Base-by-base conservation (phyloP, 2,329 filamentous ascomycete genomes). In the Scedosporium apiospermum region DNA sequence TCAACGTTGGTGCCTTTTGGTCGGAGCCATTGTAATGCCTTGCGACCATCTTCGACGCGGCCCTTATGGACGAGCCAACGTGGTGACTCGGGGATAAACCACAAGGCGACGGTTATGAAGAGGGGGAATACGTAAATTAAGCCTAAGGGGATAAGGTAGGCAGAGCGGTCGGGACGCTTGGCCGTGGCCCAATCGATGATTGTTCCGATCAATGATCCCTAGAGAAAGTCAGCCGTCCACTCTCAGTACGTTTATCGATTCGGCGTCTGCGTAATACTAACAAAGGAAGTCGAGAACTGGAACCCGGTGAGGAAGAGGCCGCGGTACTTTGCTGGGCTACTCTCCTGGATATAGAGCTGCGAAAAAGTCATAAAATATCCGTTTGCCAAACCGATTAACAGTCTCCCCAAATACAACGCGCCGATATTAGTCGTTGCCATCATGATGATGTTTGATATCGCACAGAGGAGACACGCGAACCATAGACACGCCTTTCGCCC, bases 281-380 rank as follows among this genome's bases (percentile, higher is more conserved):
- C 61, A 18, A 62, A 58, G 14, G 61, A 41, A 12, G 30, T 62
- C 18, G 34, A 57, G 65, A 79, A 78, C 64, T 79, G 75, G 67
- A 82, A 81, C 1, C 71, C 72, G 2, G 76, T 76, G 6, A 82
- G 68, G 63, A 80, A 77, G 4, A 81, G 69, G 4, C 78, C 80
- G 23, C 80, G 75, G 60, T 78, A 80, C 63, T 76, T 73, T 16
- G 79, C 77, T 1, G 79, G 79, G 27, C 77, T 75, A 26, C 66
- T 67, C 66, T 75, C 75, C 65, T 82, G 79, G 12, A 82, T 73
- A 65, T 79, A 80, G 0, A 81, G 69, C 62, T 80, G 78, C 0
- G 76, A 75, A 64, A 80, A 84, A 1, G 80, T 83, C 80, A 84
- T 82, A 68, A 83, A 79, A 66, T 82, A 78, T 3, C 82, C 82